Base-by-base conservation (phyloP, 257 asterid genomes). In the Henckelia pumila region DNA sequence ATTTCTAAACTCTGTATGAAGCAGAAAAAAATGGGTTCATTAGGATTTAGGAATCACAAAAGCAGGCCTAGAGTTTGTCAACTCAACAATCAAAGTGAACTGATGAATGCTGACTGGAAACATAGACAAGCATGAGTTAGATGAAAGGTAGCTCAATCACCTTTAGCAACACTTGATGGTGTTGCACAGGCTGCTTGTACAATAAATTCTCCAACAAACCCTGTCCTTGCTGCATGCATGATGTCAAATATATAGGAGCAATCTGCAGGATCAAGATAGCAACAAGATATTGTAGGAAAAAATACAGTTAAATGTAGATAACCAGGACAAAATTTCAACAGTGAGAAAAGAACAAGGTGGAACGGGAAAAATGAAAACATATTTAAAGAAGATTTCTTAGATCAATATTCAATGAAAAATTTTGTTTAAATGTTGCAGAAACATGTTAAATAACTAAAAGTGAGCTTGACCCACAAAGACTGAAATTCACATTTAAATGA, bases 241-340 rank as follows among this genome's bases (percentile, higher is more conserved):
- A 88, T 68, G 89, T 66, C 85, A 92, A 72, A 78, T 88, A 92
- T 82, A 89, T 84, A 59, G 98, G 92, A 60, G 96, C 96, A 77
- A 92, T 81, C 97, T 92, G 85, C 68, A 68, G 63, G 60, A 78
- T 4, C 62, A 76, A 71, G 44, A 60, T 55, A 66, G 58, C 7
- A 6, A 28, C 7, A 4, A 0, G 30, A 28, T 28, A 28, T 28
- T 3, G 30, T 4, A 28, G 30, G 30, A 28, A 28, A 28, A 28
- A 1, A 3, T 28, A 30, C n/a, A 56, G 30, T 68, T 66, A 11
- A 29, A 26, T 17, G 56, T 47, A 37, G 61, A 29, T 71, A 57
- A 57, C 56, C 69, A 30, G 49, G 10, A 63, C 7, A 13, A 35
- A 70, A 50, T 6, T 40, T 37, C 50, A 40, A 1, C 50, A 4